Conservation (phyloP, 2,329 filamentous ascomycete species). For the Aspergillus pseudoviridinutans region DNA sequence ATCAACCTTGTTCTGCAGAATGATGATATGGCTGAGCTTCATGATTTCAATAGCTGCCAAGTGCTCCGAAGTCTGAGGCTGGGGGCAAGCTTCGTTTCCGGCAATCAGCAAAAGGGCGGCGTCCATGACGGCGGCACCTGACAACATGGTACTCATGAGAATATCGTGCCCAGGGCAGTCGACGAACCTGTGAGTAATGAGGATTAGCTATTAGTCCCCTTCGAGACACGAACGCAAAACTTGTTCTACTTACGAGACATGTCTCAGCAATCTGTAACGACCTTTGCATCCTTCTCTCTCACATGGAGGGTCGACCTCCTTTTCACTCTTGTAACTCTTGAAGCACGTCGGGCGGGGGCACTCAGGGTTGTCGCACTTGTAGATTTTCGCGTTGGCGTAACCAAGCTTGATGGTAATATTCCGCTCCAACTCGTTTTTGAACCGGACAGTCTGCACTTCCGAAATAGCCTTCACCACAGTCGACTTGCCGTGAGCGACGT, state of each 20-base stretch:
- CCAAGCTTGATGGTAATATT: conserved; percentile 99
- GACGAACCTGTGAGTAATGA: conserved; percentile 64
- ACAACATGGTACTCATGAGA: conserved; percentile 99
- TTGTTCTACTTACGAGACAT: conserved; percentile 71
- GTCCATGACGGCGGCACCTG: conserved; percentile 98
- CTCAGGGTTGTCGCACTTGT: conserved; percentile 89
- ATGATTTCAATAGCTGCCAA: conserved; percentile 99
- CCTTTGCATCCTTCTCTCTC: conserved; percentile 89
- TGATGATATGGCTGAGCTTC: conserved; percentile 99
- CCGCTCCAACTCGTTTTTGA: conserved; percentile 99
- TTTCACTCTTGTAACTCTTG: conserved; percentile 96
- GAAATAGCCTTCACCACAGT: conserved; percentile 99
- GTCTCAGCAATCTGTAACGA: conserved; percentile 81
- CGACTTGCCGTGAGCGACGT: conserved; percentile 98
- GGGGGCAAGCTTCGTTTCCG: conserved; percentile 96
- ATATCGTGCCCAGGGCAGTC: conserved; percentile 99
- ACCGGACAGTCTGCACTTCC: conserved; percentile 95
- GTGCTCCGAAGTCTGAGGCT: conserved; percentile 98
- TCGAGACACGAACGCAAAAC: not conserved
- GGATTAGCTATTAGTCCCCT: conserved; percentile 7
- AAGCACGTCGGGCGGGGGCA: conserved; percentile 95
- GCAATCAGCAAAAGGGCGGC: conserved; percentile 93
- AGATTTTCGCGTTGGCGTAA: conserved; percentile 99
- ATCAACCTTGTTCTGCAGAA: conserved; percentile 99
- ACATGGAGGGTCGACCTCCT: conserved; percentile 94